A percentile compares a stretch with the other conserved stretches of the same genome.
Conservation (phyloP, 1,284 basidiomycete genomes). For the Heterobasidion parviporum region DNA sequence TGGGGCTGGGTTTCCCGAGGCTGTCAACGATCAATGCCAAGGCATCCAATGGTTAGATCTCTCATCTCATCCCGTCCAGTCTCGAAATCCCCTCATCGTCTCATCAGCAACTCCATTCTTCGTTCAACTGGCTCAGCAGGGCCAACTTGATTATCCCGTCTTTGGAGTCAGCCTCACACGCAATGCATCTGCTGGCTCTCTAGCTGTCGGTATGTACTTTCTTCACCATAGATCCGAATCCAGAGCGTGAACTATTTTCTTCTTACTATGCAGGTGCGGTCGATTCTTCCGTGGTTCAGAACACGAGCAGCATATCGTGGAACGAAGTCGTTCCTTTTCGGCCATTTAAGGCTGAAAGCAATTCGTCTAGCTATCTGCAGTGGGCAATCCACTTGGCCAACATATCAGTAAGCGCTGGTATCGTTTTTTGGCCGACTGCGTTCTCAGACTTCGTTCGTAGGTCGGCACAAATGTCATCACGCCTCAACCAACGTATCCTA, state of each 20-base stretch:
- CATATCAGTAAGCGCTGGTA: conserved; percentile 39
- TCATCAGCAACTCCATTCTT: conserved; percentile 58
- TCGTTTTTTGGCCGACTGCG: not conserved
- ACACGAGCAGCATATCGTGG: conserved; percentile 57
- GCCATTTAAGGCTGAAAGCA: conserved; percentile 44
- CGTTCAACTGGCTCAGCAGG: conserved; percentile 49
- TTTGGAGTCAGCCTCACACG: conserved; percentile 60
- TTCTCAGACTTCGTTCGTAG: conserved; percentile 25
- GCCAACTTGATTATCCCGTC: conserved; percentile 60
- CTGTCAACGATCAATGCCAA: conserved; percentile 49
- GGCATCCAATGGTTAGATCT: conserved; percentile 37
- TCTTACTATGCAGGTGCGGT: conserved; percentile 46
- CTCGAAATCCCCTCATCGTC: not conserved
- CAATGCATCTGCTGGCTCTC: conserved; percentile 43
- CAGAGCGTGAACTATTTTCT: not conserved
- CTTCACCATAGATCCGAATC: not conserved
- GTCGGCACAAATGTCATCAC: conserved; percentile 51
- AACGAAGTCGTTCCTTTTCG: conserved; percentile 66
- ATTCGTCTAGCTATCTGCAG: conserved; percentile 67
- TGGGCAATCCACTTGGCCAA: conserved; percentile 67
- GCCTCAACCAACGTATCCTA: conserved; percentile 62
- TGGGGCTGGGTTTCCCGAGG: conserved; percentile 69
- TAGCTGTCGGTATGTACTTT: conserved; percentile 46
- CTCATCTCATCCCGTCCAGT: not conserved
- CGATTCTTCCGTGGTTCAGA: conserved; percentile 56